Conservation (phyloP, 2,329 filamentous ascomycete species). For the Iodosphaeria phyllophila region DNA sequence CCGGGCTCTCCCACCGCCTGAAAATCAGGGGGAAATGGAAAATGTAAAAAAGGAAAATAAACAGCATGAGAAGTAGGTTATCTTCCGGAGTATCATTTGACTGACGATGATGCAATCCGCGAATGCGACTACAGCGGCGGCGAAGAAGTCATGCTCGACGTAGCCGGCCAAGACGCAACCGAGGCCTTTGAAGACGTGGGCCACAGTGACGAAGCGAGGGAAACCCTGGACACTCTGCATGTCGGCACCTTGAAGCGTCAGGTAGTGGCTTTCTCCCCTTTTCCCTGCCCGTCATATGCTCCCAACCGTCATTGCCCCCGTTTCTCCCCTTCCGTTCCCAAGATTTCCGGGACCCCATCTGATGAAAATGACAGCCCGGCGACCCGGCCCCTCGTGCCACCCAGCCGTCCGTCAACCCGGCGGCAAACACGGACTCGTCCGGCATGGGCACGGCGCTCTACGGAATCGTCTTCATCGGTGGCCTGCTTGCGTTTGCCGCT, state of each 20-base stretch:
- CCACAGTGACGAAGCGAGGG: conserved; percentile 94
- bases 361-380: conserved; percentile 49
- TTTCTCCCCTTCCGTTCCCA: no score
- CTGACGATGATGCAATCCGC: no score
- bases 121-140: conserved; percentile 68
- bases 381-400: conserved; percentile 56
- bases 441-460: conserved; percentile 66
- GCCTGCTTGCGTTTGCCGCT: conserved; percentile 55
- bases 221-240: conserved; percentile 65
- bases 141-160: conserved; percentile 94
- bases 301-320: conserved; percentile 1
- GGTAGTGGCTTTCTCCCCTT: conserved; percentile 29
- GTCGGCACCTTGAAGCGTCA: conserved; percentile 64
- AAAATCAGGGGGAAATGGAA: no score
- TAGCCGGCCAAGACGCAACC: conserved; percentile 86
- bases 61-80: no score
- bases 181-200: conserved; percentile 99
- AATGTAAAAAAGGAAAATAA: no score
- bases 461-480: conserved; percentile 61
- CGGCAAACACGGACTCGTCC: conserved; percentile 27
- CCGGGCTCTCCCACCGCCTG: conserved; percentile 3
- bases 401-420: conserved; percentile 26
- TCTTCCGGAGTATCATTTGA: no score
- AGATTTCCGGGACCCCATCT: no score
- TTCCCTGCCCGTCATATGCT: conserved; percentile 1